Evolutionary conservation across 768 basidiomycete genomes (phyloP), one percentile per base, ranked within the genome.

Genomic region (Crepidotus variabilis): DNA sequence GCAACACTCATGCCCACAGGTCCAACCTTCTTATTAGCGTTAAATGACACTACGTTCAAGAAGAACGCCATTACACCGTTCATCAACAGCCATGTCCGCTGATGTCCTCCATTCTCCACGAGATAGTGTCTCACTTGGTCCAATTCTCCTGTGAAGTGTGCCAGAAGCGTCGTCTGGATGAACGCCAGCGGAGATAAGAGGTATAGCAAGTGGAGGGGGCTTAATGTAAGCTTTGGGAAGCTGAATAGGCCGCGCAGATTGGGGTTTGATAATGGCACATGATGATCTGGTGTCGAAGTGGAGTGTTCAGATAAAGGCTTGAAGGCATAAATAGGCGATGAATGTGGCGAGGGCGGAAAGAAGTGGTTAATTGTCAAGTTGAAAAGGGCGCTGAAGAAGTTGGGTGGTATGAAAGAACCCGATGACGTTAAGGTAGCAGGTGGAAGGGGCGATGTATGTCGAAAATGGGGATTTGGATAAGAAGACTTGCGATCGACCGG

Each of bases 121-220:
- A 64, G 51, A 52, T 67, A 61, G 50, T 54, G 58, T 21, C 57
- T 71, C 18, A 93, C 85, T 1, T 76, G 73, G 1, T 79, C 79
- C 10, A 96, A 75, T 74, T 99, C 97, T 3, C 96, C 96, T 4
- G 84, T 85, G 45, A 81, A 69, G 65, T 88, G 81, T 0, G 93
- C 94, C 35, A 92, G 83, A 4, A 87, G 61, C 10, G 90, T 75
- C 62, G 94, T 94, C 68, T 98, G 89, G 50, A 92, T 77, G 71
- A 94, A 92, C 1, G 96, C 95, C 39, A 98, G 78, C 0, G 94
- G 96, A 0, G 90, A 91, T 79, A 98, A 92, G 49, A 94, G 85
- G 59, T 88, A 85, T 24, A 98, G 78, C 20, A 98, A 82, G 61
- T 94, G 93, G 36, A 98, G 80, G 1, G 95, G 92, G 57, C 70